Conservation (phyloP, 2,329 filamentous ascomycete genomes). For the Cercospora berteroae region DNA sequence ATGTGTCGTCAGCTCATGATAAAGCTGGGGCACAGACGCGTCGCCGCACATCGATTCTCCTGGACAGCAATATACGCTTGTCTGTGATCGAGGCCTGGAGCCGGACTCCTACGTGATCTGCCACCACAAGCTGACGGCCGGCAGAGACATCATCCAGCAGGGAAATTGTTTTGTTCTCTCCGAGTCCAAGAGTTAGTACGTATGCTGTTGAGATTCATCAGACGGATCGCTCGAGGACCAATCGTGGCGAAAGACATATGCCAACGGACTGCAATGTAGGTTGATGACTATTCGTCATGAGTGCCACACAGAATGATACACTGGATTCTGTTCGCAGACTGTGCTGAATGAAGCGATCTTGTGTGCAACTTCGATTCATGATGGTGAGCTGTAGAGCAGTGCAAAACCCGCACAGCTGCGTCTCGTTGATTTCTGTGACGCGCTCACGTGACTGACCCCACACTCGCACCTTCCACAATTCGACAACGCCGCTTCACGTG, state of each 20-base stretch:
- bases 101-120: not conserved
- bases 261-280: not conserved
- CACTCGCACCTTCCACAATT: slow-evolving; percentile 9
- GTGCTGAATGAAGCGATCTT: not conserved
- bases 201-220: not conserved
- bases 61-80: not conserved
- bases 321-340: not conserved
- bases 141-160: not conserved
- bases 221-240: not conserved
- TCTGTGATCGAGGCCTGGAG: not conserved
- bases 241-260: not conserved
- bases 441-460: slow-evolving; percentile 3
- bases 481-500: not conserved
- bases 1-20: not conserved
- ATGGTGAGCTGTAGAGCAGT: not conserved
- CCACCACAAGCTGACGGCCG: not conserved
- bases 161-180: not conserved
- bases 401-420: not conserved
- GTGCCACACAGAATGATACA: not conserved
- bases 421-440: not conserved
- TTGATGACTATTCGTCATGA: not conserved
- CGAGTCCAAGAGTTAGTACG: not conserved
- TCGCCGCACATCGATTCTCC: not conserved
- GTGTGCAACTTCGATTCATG: not conserved
- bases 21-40: not conserved